phyloP scores from a whole-genome alignment of 345 rosid genomes.

The Populus simonii region DNA sequence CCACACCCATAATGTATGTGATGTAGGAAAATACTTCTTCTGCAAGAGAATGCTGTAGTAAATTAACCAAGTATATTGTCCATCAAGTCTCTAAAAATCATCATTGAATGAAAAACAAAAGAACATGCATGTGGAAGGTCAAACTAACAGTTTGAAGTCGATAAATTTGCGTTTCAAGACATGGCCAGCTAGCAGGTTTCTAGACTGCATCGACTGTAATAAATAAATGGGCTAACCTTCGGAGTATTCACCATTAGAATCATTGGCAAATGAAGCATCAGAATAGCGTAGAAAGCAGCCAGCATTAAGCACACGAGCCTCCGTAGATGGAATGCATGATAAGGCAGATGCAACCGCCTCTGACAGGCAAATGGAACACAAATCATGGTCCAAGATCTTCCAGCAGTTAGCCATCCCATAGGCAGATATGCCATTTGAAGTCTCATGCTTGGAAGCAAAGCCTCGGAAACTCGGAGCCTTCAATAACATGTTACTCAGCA shows the following conservation, averaged over 20 bases:
- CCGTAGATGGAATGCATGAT: conserved; percentile 37
- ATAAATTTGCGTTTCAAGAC: too few relatives aligned
- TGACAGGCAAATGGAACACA: conserved; percentile 37
- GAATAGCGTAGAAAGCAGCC: conserved; percentile 56
- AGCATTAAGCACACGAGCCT: conserved; percentile 45
- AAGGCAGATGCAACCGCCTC: conserved; percentile 30
- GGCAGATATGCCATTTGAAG: conserved; percentile 14
- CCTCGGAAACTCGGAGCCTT: conserved; percentile 34
- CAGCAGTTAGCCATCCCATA: conserved; percentile 46
- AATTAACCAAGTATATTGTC: background rate
- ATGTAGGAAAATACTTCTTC: conserved; percentile 6
- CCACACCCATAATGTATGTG: background rate
- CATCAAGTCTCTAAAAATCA: too few relatives aligned
- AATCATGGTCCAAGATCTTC: conserved; percentile 33
- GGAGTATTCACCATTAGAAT: background rate
- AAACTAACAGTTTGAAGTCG: too few relatives aligned
- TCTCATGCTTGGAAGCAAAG: conserved; percentile 17
- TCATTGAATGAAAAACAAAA: too few relatives aligned
- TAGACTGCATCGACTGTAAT: too few relatives aligned
- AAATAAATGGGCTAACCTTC: background rate
- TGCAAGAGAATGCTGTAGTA: conserved; percentile 4
- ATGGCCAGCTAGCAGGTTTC: too few relatives aligned
- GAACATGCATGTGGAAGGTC: too few relatives aligned
- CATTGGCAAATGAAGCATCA: conserved; percentile 28
- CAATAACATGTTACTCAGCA: conserved; percentile 8